Base-by-base conservation (phyloP, 2,329 filamentous ascomycete species). In the Hymenotorrendiella dingleyae region DNA sequence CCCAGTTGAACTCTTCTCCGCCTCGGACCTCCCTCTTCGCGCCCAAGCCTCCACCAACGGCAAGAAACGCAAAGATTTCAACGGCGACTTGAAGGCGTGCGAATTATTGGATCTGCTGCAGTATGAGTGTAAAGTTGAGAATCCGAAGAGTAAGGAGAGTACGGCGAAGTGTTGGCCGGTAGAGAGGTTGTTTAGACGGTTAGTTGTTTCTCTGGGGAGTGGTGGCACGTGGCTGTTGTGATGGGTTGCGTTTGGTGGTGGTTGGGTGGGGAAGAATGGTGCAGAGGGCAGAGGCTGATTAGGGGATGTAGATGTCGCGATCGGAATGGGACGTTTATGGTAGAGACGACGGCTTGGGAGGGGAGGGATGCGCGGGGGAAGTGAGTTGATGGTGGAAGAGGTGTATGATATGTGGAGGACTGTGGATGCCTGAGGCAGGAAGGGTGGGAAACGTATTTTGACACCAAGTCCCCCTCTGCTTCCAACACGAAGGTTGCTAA, bases 321-420 rank as follows among this genome's bases (percentile, higher is more conserved):
- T 60, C 70, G 64, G 53, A 74, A 74, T 11, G 74, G 74, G 4
- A 64, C 45, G 6, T 83, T 82, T 53, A 72, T 67, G 59, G 73
- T 80, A 32, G 79, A 83, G 64, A 83, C 79, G 19, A 82, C 79
- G 10, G 68, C 71, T 32, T 82, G 78, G 78, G 78, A 82, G 62
- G 52, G 40, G 20, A 36, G 38, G 26, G 44, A 34, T n/a, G n/a
- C n/a, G n/a, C n/a, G n/a, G n/a, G n/a, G n/a, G n/a, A n/a, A n/a
- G n/a, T n/a, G n/a, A n/a, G n/a, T n/a, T n/a, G n/a, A n/a, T n/a
- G n/a, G n/a, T n/a, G n/a, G n/a, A n/a, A n/a, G n/a, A n/a, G n/a
- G n/a, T n/a, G n/a, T n/a, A n/a, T n/a, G n/a, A n/a, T n/a, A n/a
- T n/a, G n/a, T n/a, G n/a, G n/a, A n/a, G n/a, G n/a, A n/a, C n/a